Conservation (phyloP, 305 asterid species). For the Fraxinus xanthoxyloides region DNA sequence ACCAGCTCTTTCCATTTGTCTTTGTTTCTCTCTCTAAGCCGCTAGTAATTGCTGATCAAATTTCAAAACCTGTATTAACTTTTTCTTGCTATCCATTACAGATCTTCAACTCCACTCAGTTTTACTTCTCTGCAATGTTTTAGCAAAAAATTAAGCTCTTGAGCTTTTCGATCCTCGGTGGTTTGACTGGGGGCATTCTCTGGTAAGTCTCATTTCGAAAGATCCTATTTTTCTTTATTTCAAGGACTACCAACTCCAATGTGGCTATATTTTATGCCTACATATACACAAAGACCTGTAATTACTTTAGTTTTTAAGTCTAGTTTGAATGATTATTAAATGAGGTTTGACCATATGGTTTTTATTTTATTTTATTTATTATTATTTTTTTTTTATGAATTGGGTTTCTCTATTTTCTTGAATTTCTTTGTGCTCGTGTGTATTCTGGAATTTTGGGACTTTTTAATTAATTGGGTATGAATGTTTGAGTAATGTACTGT, state of each 20-base stretch:
- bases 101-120: slow-evolving; percentile 34
- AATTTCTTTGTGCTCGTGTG: not conserved
- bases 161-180: slow-evolving; percentile 14
- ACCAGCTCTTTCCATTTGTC: slow-evolving; percentile 27
- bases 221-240: not conserved
- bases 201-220: slow-evolving; percentile 31
- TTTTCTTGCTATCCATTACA: slow-evolving; percentile 18
- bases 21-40: slow-evolving; percentile 18
- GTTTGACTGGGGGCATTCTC: slow-evolving; percentile 33
- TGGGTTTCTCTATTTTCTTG: slow-evolving; percentile 24
- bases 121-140: not conserved
- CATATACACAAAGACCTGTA: slow-evolving; percentile 11
- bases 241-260: slow-evolving; percentile 21
- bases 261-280: slow-evolving; percentile 16
- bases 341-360: slow-evolving; percentile 30
- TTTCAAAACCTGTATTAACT: slow-evolving; percentile 36
- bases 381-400: slow-evolving; percentile 12
- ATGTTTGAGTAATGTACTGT: slow-evolving; percentile 24
- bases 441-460: slow-evolving; percentile 28
- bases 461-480: slow-evolving; percentile 24
- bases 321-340: slow-evolving; percentile 24
- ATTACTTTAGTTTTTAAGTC: not conserved
- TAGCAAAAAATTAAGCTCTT: slow-evolving; percentile 22
- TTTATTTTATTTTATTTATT: slow-evolving; percentile 18
- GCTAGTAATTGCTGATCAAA: slow-evolving; percentile 31